Percentiles rank a stretch among this genome's conserved stretches.
phyloP scores from a whole-genome alignment of 352 stramenopile species.

The Globisporangium heterothallicum region DNA sequence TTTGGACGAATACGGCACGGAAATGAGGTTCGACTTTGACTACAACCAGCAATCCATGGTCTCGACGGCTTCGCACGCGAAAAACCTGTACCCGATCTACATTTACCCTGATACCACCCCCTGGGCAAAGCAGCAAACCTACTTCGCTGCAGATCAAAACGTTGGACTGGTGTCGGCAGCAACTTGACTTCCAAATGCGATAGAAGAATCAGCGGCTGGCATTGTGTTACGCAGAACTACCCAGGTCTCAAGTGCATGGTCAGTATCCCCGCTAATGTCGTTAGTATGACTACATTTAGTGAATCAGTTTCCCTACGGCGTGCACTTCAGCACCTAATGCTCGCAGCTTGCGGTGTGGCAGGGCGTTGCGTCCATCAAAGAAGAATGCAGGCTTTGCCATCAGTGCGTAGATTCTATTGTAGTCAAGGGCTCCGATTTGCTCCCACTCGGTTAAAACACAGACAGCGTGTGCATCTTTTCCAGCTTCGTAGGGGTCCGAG shows the following conservation, averaged over 20 bases:
- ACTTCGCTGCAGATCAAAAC: conserved; percentile 46
- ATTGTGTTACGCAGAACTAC: too few species aligned
- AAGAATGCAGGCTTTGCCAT: conserved; percentile 99
- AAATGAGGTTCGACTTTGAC: conserved; percentile 72
- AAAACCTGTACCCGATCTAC: conserved; percentile 61
- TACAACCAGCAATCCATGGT: conserved; percentile 79
- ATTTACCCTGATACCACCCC: conserved; percentile 67
- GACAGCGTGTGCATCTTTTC: conserved; percentile 90
- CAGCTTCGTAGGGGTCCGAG: conserved; percentile 90
- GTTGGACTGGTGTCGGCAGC: conserved; percentile 20
- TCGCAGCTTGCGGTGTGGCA: conserved; percentile 92
- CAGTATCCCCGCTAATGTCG: too few species aligned
- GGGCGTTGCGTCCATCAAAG: conserved; percentile 98
- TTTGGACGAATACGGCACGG: conserved; percentile 55
- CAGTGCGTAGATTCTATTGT: conserved; percentile 91
- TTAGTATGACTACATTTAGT: too few species aligned
- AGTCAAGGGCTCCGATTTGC: conserved; percentile 98
- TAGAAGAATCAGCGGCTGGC: too few species aligned
- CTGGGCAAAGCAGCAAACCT: conserved; percentile 49
- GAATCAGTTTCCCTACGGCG: too few species aligned
- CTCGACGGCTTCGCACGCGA: conserved; percentile 42
- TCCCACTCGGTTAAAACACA: conserved; percentile 99
- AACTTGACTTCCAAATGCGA: neutral
- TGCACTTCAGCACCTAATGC: conserved; percentile 98
- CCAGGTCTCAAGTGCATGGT: too few species aligned